Conservation (phyloP, 345 rosid species). For the Syzygium aqueum region DNA sequence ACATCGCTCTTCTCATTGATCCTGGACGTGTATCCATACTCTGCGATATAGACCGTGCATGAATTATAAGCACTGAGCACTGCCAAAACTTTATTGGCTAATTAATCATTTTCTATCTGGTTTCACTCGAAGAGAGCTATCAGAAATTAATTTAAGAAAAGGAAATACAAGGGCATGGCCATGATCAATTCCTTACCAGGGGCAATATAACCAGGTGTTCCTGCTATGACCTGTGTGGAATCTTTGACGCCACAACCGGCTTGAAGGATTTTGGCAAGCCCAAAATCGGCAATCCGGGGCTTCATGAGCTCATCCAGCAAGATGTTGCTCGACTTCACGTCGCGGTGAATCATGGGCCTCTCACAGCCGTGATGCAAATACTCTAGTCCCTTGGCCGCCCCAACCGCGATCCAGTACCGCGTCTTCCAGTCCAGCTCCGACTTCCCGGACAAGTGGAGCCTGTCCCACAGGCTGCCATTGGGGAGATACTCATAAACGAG, state of each 20-base stretch:
- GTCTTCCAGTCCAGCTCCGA: slow-evolving; percentile 80
- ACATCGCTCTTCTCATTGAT: slow-evolving; percentile 90
- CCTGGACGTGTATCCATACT: slow-evolving; percentile 76
- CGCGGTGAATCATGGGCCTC: slow-evolving; percentile 70
- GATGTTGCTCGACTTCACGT: slow-evolving; percentile 84
- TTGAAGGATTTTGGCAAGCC: slow-evolving; percentile 86
- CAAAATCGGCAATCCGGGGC: slow-evolving; percentile 95
- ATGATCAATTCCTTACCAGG: slow-evolving; percentile 45
- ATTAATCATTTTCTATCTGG: background rate
- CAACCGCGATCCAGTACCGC: slow-evolving; percentile 71
- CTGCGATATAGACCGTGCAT: slow-evolving; percentile 17
- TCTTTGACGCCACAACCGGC: slow-evolving; percentile 29
- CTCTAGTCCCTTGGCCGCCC: slow-evolving; percentile 83
- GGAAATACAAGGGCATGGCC: background rate
- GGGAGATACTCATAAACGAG: slow-evolving; percentile 87
- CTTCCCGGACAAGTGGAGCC: slow-evolving; percentile 51
- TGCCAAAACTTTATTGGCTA: background rate
- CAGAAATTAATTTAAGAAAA: background rate
- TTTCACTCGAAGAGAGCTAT: background rate
- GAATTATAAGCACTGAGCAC: background rate
- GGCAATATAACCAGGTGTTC: slow-evolving; percentile 93
- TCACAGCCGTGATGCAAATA: slow-evolving; percentile 81
- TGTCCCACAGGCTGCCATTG: slow-evolving; percentile 92
- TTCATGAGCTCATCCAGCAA: slow-evolving; percentile 69
- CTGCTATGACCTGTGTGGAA: slow-evolving; percentile 69